Evolutionary conservation across 352 stramenopile genomes (phyloP).

Genomic region (Phytophthora podocarpi): DNA sequence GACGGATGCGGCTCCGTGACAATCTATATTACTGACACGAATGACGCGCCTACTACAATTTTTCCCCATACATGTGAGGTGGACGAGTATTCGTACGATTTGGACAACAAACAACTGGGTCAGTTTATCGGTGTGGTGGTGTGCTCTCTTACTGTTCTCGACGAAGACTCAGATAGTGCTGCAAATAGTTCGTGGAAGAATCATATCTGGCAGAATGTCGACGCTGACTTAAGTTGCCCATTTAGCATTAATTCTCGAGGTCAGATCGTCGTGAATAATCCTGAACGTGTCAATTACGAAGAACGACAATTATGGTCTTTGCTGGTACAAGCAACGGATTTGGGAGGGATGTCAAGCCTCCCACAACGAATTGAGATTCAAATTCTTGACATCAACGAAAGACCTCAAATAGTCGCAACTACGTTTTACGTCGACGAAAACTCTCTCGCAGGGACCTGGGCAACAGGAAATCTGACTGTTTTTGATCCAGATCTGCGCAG

Average conservation of each 20-base stretch:
- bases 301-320: conserved; percentile 16
- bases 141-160: conserved; percentile 23
- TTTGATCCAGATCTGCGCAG: conserved; percentile 24
- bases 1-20: conserved; percentile 10
- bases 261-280: conserved; percentile 17
- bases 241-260: conserved; percentile 22
- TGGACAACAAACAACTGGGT: conserved; percentile 12
- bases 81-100: conserved; percentile 26
- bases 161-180: conserved; percentile 17
- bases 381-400: conserved; percentile 29
- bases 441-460: background rate
- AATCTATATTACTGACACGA: conserved; percentile 14
- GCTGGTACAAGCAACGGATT: conserved; percentile 21
- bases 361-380: conserved; percentile 21
- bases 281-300: conserved; percentile 25
- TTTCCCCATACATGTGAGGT: conserved; percentile 18
- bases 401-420: conserved; percentile 5
- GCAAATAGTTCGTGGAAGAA: conserved; percentile 21
- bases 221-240: conserved; percentile 5
- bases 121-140: conserved; percentile 11
- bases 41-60: conserved; percentile 28
- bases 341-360: conserved; percentile 17
- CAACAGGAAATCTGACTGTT: conserved; percentile 16
- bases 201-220: conserved; percentile 19
- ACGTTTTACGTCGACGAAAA: conserved; percentile 37